Base-by-base conservation (phyloP, 2,329 filamentous ascomycete species). In the Cytospora leucostoma region DNA sequence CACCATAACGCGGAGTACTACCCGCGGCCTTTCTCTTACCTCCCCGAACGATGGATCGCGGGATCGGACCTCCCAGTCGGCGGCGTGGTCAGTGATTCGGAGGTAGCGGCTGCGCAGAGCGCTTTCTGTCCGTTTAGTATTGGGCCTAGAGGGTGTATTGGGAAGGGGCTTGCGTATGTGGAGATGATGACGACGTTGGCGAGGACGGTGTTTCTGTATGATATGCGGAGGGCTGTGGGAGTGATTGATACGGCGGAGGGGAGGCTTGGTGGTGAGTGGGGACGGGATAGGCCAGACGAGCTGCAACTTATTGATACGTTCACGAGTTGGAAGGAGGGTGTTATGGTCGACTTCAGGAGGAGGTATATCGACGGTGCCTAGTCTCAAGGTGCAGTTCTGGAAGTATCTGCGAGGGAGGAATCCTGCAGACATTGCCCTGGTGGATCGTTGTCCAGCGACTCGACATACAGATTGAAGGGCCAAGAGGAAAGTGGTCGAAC, bases 61-160 rank as follows among this genome's bases (percentile, higher is more conserved):
- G 83, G 82, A 5, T 78, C 76, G 10, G 80, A 73, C 71, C 73
- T 69, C 51, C 65, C 72, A 34, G 73, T 67, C 35, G 73, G 76
- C 47, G 74, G 73, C 62, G 68, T 72, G 35, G 79, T 80, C 0
- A 81, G 76, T 6, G 80, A 82, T 63, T 79, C 80, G 1, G 82
- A 85, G 59, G 76, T 85, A 1, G 77, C 79, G 3, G 71, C 78
- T 6, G 88, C 89, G 2, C 83, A 88, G 57, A 82, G 80, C 38
- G 90, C 90, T 0, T 94, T 91, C 75, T 92, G 88, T 66, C 89
- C 91, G 1, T 92, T 92, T 69, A 87, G 84, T 53, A 78, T 91
- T 66, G 89, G 89, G 0, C 86, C 88, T 0, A 78, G 89, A 12
- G 88, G 88, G 2, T 92, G 89, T 71, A 90, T 92, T 61, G 89